Base-by-base conservation (phyloP, 768 basidiomycete genomes). In the Trametes gibbosa region DNA sequence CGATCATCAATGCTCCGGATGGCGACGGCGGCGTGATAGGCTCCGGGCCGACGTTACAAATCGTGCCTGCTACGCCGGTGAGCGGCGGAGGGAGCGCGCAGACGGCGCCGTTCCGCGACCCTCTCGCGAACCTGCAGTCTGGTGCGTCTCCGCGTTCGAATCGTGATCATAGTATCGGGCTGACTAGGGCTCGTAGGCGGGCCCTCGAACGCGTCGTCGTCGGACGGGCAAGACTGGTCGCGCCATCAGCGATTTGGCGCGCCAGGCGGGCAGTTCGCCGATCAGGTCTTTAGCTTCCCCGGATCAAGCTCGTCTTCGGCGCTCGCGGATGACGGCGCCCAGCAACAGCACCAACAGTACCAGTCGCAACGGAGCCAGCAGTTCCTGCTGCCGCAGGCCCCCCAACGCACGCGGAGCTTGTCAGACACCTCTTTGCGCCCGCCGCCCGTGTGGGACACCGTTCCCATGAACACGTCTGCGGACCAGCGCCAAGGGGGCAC, bases 51-150 rank as follows among this genome's bases (percentile, higher is more conserved):
- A 81, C 81, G 51, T 79, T 93, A 60, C 84, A 90, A 67, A 86
- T 93, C 61, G 89, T 92, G 7, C 91, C 91, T 41, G 89, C 90
- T 21, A 93, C 91, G 3, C 91, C 91, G 8, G 79, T 93, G 55
- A 82, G 81, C 59, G 86, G 84, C 43, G 84, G 75, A 35, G 78
- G 75, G 25, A 74, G 74, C 37, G 72, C 74, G 10, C 77, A 79
- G 58, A 69, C 75, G 39, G 79, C 75, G 37, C 78, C 81, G 40
- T 87, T 85, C 76, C 80, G 81, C 63, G 74, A 76, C 35, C 75
- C 77, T 70, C 81, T 63, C 70, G 78, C 60, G 77, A 79, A 17
- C 29, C 74, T 86, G 50, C 76, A 78, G 63, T 81, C 82, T 75
- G 81, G 84, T 83, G 60, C 70, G 81, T 79, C 12, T 35, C 12